Base-by-base conservation (phyloP, 345 rosid species). In the Populus pruinosa region DNA sequence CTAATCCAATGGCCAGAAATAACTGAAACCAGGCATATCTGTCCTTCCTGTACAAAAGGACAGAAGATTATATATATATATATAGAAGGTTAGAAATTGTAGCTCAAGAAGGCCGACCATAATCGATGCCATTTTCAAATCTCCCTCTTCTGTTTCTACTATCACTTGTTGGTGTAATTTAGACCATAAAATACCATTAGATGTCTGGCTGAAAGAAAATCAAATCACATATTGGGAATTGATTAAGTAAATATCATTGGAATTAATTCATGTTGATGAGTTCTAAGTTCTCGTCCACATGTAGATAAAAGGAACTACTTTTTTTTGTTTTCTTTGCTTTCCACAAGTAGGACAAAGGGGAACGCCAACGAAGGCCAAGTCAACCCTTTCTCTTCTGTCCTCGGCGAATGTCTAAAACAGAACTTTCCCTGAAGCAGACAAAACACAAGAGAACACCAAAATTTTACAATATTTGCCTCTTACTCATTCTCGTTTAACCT, bases 351-450 rank as follows among this genome's bases (percentile, higher is more conserved):
- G 21, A 70, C 29, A 21, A 71, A 67, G 43, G 36, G 72, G 70
- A 35, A 36, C 25, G 44, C 12, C 35, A 44, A 29, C 1, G 27
- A 23, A 35, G 65, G 75, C 53, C 29, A 31, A 78, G 88, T 81
- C 82, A 77, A 80, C 79, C 71, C 72, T 68, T 35, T 59, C 69
- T 12, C 50, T 62, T 75, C 73, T 77, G 81, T 76, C 81, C 41
- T 56, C 27, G n/a, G 6, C 35, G 66, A 75, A 62, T 70, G 17
- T 23, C 39, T 35, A 36, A 21, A 72, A 56, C 3, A 50, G 63
- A 64, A 83, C 83, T 71, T 84, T 81, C 81, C 36, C 25, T 38
- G 79, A 25, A 80, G 67, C 84, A 80, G 69, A 76, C 67, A 67
- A 56, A 39, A 17, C 71, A 50, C 74, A 20, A 59, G 70, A 20